Evolutionary conservation across 306 rosid species (phyloP), one percentile per base, ranked within the genome.

Genomic region (Carpinus viminea): DNA sequence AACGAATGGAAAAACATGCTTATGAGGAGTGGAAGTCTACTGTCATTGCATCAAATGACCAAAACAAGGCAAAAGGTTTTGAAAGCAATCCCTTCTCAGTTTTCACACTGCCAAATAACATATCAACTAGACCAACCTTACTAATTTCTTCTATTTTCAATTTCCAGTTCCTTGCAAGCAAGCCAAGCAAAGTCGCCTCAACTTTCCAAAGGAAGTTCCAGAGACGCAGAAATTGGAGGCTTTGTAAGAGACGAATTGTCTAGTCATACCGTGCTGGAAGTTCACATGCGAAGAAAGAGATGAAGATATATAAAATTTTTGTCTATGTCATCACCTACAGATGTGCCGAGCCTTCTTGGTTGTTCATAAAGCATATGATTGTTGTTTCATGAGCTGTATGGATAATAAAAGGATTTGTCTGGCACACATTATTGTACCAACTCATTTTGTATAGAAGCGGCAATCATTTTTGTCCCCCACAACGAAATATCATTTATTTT

Each of bases 21-120:
- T 92, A 91, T 55, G 87, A 87, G 76, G 82, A 90, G 48, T 93
- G 97, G 97, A 93, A 89, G 74, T 86, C 91, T 55, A 79, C 90
- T 55, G 97, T 95, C 51, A 55, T 93, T 50, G 78, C 83, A 72
- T 91, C 96, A 36, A 91, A 90, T 76, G 75, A 87, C 28, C 62
- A 85, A 81, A 89, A 62, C 83, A 90, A 82, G 64, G 69, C 81
- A 56, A 87, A 83, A 90, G 97, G 98, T 91, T 59, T 31, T 43
- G 55, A 20, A 73, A 43, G 43, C 53, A 51, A 54, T 79, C 64
- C 52, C 68, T 79, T 57, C 73, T 41, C 45, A 10, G 16, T 74
- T 21, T 36, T 9, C 65, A 73, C 41, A 43, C 1, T 46, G n/a
- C 26, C 5, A 24, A 54, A 13, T 69, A 62, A 28, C 70, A 59